These are phyloP conservation scores for Dicorynia guianensis DNA, from an alignment of 306 rosid species.

Conservation along the genomic window DNA sequence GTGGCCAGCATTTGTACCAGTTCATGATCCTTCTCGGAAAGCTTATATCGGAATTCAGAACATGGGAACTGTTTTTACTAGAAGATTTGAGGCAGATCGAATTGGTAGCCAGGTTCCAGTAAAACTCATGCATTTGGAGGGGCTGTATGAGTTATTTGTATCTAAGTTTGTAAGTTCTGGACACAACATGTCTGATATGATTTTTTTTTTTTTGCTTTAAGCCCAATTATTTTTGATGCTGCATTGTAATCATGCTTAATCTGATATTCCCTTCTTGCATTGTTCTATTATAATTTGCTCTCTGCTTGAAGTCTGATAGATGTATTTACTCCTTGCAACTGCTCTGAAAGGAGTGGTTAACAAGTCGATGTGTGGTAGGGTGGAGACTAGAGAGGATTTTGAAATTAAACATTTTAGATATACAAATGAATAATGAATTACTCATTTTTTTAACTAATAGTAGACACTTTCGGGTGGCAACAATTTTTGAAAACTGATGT, in stretches of 20 bases:
- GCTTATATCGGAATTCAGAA: slow-evolving; percentile 97
- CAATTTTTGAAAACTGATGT: slow-evolving; percentile 13
- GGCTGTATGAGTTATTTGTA: slow-evolving; percentile 85
- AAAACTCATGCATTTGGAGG: slow-evolving; percentile 95
- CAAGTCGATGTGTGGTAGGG: slow-evolving; percentile 17
- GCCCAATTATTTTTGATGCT: slow-evolving; percentile 26
- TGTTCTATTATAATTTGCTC: slow-evolving; percentile 29
- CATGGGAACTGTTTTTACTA: slow-evolving; percentile 96
- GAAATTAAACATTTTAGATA: slow-evolving; percentile 29
- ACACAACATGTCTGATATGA: slow-evolving; percentile 25
- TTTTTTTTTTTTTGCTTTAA: slow-evolving; percentile 32
- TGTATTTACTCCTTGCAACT: background rate
- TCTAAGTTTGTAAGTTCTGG: slow-evolving; percentile 88
- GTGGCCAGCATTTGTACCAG: slow-evolving; percentile 99
- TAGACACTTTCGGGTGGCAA: slow-evolving; percentile 9
- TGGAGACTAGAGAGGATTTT: background rate
- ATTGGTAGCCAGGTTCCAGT: slow-evolving; percentile 91
- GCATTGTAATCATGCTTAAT: slow-evolving; percentile 32
- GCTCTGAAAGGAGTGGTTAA: slow-evolving; percentile 29
- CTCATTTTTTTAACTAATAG: slow-evolving; percentile 4
- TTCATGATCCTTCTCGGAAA: slow-evolving; percentile 90
- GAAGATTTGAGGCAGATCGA: slow-evolving; percentile 94
- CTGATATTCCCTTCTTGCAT: slow-evolving; percentile 32
- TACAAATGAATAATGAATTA: slow-evolving; percentile 23
- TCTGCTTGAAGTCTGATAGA: slow-evolving; percentile 34